Evolutionary conservation across 208 protist species (phyloP).

Genomic region (Crithidia mellificae): DNA sequence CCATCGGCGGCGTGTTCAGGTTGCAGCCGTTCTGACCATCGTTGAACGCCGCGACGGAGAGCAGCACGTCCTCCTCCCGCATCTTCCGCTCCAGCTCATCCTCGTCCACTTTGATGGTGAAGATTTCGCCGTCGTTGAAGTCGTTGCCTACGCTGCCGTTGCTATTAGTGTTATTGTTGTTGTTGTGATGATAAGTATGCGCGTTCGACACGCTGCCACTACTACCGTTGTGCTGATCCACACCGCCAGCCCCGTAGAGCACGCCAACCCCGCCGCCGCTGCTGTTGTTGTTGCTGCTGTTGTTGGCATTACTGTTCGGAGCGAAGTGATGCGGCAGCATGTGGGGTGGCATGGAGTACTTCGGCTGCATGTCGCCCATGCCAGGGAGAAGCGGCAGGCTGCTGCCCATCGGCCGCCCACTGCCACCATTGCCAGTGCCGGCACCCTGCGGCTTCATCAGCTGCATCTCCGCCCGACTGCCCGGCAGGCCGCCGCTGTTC

Average conservation of each 20-base stretch:
- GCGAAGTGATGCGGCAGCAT: conserved; percentile 11
- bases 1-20: conserved; percentile 26
- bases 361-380: conserved; percentile 5
- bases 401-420: conserved; percentile 10
- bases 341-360: conserved; percentile 19
- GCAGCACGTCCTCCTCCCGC: conserved; percentile 4
- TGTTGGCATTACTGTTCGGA: background rate
- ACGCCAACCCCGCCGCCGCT: background rate
- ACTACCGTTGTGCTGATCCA: background rate
- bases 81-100: conserved; percentile 9
- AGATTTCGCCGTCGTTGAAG: conserved; percentile 21
- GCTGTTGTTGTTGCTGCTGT: too few relatives aligned
- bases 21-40: conserved; percentile 17
- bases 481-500: conserved; percentile 2
- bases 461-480: background rate
- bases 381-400: conserved; percentile 12
- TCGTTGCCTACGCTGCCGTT: conserved; percentile 14
- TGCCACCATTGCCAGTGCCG: background rate
- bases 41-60: background rate
- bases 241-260: background rate
- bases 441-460: conserved; percentile 6
- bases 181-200: conserved; percentile 13
- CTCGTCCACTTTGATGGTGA: conserved; percentile 24
- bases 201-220: too few relatives aligned
- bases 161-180: background rate